These are phyloP conservation scores for Fusarium sp. DNA, from an alignment of 2,329 filamentous ascomycete species.

Conservation along the genomic window DNA sequence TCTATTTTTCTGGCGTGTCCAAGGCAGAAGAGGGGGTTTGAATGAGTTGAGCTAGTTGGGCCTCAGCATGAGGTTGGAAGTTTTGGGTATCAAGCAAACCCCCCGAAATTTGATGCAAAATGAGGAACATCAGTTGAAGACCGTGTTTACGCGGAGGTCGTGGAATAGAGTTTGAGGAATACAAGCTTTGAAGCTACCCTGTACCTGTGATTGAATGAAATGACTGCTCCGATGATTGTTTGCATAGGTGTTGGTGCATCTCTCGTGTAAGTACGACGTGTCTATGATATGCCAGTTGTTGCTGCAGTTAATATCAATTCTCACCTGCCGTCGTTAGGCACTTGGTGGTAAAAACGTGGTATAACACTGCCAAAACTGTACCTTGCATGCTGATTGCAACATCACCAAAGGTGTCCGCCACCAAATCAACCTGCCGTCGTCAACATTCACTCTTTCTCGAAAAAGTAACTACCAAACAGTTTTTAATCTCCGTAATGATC, in stretches of 20 bases:
- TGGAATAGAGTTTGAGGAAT: background rate
- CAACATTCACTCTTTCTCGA: background rate
- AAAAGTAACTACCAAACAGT: background rate
- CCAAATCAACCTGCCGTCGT: background rate
- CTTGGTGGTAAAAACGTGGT: background rate
- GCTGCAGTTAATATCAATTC: too few species aligned
- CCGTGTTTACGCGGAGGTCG: background rate
- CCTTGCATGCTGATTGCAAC: constrained; percentile 4
- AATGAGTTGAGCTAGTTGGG: background rate
- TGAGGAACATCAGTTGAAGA: background rate
- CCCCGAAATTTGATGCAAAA: background rate
- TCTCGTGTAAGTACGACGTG: background rate
- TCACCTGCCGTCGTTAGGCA: background rate
- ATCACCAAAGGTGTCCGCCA: background rate
- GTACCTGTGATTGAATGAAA: too few species aligned
- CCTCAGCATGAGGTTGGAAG: constrained; percentile 5
- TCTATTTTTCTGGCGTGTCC: constrained; percentile 1
- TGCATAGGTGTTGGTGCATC: background rate
- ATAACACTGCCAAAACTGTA: background rate
- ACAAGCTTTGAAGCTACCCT: constrained; percentile 3
- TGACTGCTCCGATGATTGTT: background rate
- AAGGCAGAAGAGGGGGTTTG: background rate
- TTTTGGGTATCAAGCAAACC: constrained; percentile 24
- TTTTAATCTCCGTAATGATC: background rate
- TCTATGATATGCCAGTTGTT: background rate